Evolutionary conservation across 768 basidiomycete species (phyloP).

Genomic region (Macrocybe gigantea): DNA sequence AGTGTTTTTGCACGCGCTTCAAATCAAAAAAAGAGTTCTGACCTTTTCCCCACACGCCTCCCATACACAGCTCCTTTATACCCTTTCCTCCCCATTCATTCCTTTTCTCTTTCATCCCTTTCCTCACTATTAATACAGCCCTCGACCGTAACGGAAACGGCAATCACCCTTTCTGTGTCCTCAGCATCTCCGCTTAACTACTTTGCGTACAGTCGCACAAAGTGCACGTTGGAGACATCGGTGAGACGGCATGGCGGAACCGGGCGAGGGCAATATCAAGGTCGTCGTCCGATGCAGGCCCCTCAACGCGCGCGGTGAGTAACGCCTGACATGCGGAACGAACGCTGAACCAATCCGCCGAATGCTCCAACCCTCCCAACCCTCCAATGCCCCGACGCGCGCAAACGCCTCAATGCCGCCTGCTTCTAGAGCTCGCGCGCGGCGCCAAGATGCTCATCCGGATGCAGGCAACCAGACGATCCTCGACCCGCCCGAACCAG

Average conservation of each 20-base stretch:
- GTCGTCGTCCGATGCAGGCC: constrained; percentile 95
- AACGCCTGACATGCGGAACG: background rate
- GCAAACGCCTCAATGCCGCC: background rate
- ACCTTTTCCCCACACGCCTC: too few species aligned
- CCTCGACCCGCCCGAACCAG: constrained; percentile 82
- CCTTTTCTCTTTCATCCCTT: too few species aligned
- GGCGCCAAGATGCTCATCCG: constrained; percentile 93
- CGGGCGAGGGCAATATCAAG: constrained; percentile 86
- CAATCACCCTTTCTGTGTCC: too few species aligned
- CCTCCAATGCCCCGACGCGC: background rate
- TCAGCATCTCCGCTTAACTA: too few species aligned
- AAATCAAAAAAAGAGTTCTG: too few species aligned
- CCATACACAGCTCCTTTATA: too few species aligned
- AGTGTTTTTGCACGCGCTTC: too few species aligned
- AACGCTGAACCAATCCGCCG: background rate
- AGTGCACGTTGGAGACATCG: background rate
- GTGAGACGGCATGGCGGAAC: constrained; percentile 47
- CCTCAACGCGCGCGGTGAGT: constrained; percentile 87
- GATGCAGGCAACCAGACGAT: constrained; percentile 92
- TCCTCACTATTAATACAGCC: too few species aligned
- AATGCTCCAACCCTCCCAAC: background rate
- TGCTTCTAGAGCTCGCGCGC: constrained; percentile 71
- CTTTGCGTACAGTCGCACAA: too few species aligned
- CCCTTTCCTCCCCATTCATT: too few species aligned
- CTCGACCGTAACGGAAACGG: too few species aligned